These are phyloP conservation scores for Aspergillus sclerotiicarbonarius DNA, from an alignment of 495 filamentous ascomycete species.

Conservation along the genomic window DNA sequence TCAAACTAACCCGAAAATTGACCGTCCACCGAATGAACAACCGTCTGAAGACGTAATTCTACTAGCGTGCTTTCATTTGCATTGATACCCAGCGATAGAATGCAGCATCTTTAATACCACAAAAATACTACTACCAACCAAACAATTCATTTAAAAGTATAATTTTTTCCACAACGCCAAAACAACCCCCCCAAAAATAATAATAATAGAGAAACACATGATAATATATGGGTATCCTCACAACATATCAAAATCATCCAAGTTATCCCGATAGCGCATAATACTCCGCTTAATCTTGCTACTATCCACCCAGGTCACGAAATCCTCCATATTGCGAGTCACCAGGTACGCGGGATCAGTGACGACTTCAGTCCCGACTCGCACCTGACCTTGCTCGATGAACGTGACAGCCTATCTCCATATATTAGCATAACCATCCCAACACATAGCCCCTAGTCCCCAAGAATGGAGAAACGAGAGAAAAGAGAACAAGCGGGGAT, in stretches of 20 bases:
- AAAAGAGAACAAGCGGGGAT: too few species aligned
- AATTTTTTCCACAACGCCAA: too few species aligned
- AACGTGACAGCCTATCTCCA: slow-evolving; percentile 63
- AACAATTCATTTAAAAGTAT: too few species aligned
- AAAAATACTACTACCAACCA: too few species aligned
- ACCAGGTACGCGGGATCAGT: slow-evolving; percentile 66
- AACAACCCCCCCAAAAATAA: too few species aligned
- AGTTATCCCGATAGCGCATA: slow-evolving; percentile 86
- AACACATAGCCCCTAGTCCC: background rate
- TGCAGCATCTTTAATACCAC: too few species aligned
- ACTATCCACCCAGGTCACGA: slow-evolving; percentile 92
- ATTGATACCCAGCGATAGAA: slow-evolving; percentile 1
- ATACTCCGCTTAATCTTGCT: slow-evolving; percentile 97
- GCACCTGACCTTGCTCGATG: slow-evolving; percentile 93
- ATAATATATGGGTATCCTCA: slow-evolving; percentile 27
- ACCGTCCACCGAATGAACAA: slow-evolving; percentile 7
- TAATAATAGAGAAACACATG: too few species aligned
- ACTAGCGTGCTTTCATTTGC: slow-evolving; percentile 2
- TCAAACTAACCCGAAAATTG: slow-evolving; percentile 18
- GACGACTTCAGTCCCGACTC: slow-evolving; percentile 87
- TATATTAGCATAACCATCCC: slow-evolving; percentile 1
- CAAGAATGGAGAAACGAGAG: background rate
- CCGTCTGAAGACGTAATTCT: slow-evolving; percentile 3
- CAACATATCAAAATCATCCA: slow-evolving; percentile 95
- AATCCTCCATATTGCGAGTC: slow-evolving; percentile 84